phyloP scores from a whole-genome alignment of 768 basidiomycete species.

The Strobilomyces echinocephalus region DNA sequence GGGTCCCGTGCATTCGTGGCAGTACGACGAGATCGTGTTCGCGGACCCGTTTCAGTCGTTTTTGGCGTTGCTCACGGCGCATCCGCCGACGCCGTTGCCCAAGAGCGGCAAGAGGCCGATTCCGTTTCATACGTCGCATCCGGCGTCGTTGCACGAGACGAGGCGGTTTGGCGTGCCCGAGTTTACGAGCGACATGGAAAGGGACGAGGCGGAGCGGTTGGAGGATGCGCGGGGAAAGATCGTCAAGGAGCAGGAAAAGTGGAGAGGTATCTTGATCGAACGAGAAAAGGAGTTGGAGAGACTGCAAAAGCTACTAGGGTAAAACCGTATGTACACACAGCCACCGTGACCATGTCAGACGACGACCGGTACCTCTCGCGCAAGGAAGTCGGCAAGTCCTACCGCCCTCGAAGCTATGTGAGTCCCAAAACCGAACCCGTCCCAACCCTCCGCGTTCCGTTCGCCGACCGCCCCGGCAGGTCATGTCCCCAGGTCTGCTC shows the following conservation, averaged over 20 bases:
- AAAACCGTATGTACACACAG: slow-evolving; percentile 10
- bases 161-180: slow-evolving; percentile 68
- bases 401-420: slow-evolving; percentile 38
- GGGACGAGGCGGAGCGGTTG: slow-evolving; percentile 75
- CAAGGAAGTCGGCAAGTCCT: slow-evolving; percentile 33
- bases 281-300: slow-evolving; percentile 78
- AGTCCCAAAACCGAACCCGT: neutral
- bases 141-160: slow-evolving; percentile 57
- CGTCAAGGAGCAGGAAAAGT: slow-evolving; percentile 70
- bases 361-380: slow-evolving; percentile 32
- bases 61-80: slow-evolving; percentile 70
- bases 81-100: slow-evolving; percentile 81
- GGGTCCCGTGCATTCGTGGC: slow-evolving; percentile 92
- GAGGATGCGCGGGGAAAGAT: slow-evolving; percentile 72
- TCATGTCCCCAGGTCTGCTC: slow-evolving; percentile 82
- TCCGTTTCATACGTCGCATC: slow-evolving; percentile 68
- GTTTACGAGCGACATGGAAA: slow-evolving; percentile 81
- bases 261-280: slow-evolving; percentile 62
- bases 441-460: too few species aligned
- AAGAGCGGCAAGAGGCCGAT: slow-evolving; percentile 53
- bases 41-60: slow-evolving; percentile 88
- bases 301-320: slow-evolving; percentile 48
- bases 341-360: slow-evolving; percentile 27
- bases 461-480: slow-evolving; percentile 25
- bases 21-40: slow-evolving; percentile 98